Conservation (phyloP, 2,329 filamentous ascomycete genomes). For the Pseudocercospora eumusae region DNA sequence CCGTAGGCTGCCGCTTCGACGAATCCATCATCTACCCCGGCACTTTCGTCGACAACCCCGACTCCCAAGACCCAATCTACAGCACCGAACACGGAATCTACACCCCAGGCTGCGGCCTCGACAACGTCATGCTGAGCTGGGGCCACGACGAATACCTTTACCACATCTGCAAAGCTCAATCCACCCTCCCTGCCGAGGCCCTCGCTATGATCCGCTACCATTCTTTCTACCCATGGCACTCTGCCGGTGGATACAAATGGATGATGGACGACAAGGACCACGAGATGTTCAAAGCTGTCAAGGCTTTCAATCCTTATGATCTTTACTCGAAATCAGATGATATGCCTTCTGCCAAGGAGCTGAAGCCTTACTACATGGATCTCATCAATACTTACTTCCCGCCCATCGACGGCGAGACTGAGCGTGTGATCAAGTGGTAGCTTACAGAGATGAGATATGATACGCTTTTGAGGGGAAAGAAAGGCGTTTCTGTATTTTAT, state of each 20-base stretch:
- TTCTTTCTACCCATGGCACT: conserved; percentile 91
- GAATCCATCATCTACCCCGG: conserved; percentile 77
- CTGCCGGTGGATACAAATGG: conserved; percentile 73
- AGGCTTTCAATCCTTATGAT: conserved; percentile 89
- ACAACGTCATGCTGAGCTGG: conserved; percentile 89
- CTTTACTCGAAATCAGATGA: conserved; percentile 89
- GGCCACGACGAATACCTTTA: conserved; percentile 88
- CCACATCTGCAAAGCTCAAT: conserved; percentile 81
- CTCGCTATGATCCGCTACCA: conserved; percentile 93
- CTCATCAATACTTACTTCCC: conserved; percentile 68
- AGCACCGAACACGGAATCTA: conserved; percentile 79
- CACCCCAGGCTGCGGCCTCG: conserved; percentile 72
- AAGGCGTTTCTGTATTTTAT: not conserved
- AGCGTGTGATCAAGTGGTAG: conserved; percentile 68
- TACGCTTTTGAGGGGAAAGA: not conserved
- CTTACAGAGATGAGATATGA: too few species aligned
- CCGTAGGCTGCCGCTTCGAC: conserved; percentile 74
- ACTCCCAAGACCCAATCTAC: conserved; percentile 70
- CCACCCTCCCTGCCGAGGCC: conserved; percentile 73
- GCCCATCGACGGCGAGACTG: conserved; percentile 37
- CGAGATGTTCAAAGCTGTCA: conserved; percentile 76
- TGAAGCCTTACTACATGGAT: conserved; percentile 77
- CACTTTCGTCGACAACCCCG: conserved; percentile 76
- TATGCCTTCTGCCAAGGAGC: conserved; percentile 70
- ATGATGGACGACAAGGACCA: conserved; percentile 83